A percentile compares a stretch with the other conserved stretches of the same genome.
Conservation (phyloP, 2,329 filamentous ascomycete species). For the Arthroderma uncinatum region DNA sequence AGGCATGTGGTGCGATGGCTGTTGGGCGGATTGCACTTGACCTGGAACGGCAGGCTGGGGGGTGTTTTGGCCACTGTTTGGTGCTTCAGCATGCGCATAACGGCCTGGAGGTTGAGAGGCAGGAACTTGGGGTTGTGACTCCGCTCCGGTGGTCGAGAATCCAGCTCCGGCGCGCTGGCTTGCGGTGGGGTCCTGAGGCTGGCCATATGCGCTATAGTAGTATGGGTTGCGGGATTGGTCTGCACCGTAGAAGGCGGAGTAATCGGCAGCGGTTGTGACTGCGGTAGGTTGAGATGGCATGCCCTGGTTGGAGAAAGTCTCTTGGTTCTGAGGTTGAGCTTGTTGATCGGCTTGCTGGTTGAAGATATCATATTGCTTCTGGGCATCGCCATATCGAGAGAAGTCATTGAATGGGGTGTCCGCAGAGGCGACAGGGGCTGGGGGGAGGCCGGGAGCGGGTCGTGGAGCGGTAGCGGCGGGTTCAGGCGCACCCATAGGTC, state of each 20-base stretch:
- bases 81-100: conserved; percentile 52
- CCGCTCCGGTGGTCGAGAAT: conserved; percentile 53
- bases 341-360: conserved; percentile 56
- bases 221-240: conserved; percentile 65
- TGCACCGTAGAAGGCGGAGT: conserved; percentile 73
- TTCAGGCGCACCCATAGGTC: conserved; percentile 27
- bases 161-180: conserved; percentile 62
- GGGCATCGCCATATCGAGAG: conserved; percentile 46
- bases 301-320: conserved; percentile 43
- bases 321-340: conserved; percentile 53
- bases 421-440: conserved; percentile 37
- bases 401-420: conserved; percentile 40
- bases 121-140: conserved; percentile 49
- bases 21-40: conserved; percentile 44
- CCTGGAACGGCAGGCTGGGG: conserved; percentile 62
- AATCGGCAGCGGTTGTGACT: conserved; percentile 56
- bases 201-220: conserved; percentile 54
- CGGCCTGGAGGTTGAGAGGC: conserved; percentile 66
- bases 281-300: conserved; percentile 50
- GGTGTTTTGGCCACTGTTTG: conserved; percentile 81
- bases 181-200: conserved; percentile 60
- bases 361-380: conserved; percentile 84
- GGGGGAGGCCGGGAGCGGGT: conserved; percentile 51
- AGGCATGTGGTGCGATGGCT: conserved; percentile 43
- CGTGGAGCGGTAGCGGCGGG: conserved; percentile 44